Conservation (phyloP, 2,329 filamentous ascomycete genomes). For the Massarina eburnea region DNA sequence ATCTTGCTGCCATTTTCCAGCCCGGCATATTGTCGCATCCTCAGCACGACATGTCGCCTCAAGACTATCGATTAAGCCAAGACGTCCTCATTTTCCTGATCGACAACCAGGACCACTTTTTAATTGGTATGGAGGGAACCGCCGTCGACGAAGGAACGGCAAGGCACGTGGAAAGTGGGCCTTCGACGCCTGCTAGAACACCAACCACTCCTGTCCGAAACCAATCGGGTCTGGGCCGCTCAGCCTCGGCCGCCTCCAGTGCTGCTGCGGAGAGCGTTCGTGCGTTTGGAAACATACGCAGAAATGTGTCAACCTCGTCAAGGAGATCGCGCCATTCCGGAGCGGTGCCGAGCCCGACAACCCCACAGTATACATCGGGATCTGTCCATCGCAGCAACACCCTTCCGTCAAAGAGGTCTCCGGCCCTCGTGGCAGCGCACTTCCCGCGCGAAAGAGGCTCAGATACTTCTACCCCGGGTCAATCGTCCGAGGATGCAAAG, state of each 20-base stretch:
- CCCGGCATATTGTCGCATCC: conserved; percentile 95
- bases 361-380: conserved; percentile 43
- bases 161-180: conserved; percentile 70
- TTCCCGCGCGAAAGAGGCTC: conserved; percentile 48
- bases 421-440: conserved; percentile 56
- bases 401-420: conserved; percentile 85
- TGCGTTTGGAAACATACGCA: conserved; percentile 74
- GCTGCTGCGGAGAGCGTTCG: conserved; percentile 84
- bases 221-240: conserved; percentile 66
- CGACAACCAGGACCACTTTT: conserved; percentile 96
- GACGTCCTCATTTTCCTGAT: conserved; percentile 97
- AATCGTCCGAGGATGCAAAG: conserved; percentile 32
- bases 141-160: conserved; percentile 83
- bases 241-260: conserved; percentile 68
- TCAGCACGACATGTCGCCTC: conserved; percentile 89
- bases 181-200: conserved; percentile 53
- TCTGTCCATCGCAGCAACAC: conserved; percentile 83
- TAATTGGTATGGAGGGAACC: conserved; percentile 98
- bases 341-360: conserved; percentile 65
- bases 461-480: conserved; percentile 52
- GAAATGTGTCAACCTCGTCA: conserved; percentile 94
- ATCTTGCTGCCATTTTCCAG: conserved; percentile 95
- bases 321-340: conserved; percentile 76
- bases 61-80: conserved; percentile 93
- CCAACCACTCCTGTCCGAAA: conserved; percentile 51